Base-by-base conservation (phyloP, 2,329 filamentous ascomycete genomes). In the Fusarium udum region DNA sequence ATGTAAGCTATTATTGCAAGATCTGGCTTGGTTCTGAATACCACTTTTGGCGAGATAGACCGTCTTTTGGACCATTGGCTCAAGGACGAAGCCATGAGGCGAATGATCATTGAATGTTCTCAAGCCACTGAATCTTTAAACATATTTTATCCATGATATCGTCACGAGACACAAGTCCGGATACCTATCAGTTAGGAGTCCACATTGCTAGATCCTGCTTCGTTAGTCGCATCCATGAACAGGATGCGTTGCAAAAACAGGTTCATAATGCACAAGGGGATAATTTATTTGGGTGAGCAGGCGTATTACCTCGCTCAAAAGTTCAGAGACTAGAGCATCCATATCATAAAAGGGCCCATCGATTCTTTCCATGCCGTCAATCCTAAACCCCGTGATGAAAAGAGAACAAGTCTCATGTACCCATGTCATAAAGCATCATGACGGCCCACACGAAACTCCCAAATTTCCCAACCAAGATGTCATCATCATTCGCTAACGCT, bases 401-500 rank as follows among this genome's bases (percentile, higher is more conserved):
- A 69, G 66, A 62, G 52, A 72, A 74, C 62, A 68, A 72, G 71
- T 67, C 62, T 70, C 73, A 77, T 77, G 71, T 69, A 69, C 72
- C 73, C 70, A 69, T 77, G 66, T 70, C 74, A 76, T 77, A 74
- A 77, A 64, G 60, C 62, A 72, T 75, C 65, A 71, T 78, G 77
- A 76, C 65, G 61, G 69, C 75, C 73, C 65, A 74, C 69, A 72
- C 57, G 69, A 75, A 78, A 77, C 77, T 78, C 77, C 77, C 64
- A 52, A 53, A 68, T 71, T 68, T 74, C 69, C 71, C 67, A 71
- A 63, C 71, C 73, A 73, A 76, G 75, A 72, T 74, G 74, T 68
- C 70, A 75, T 69, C 70, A 75, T 69, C 72, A 78, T 73, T 75
- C 77, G 77, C 77, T 77, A 67, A 73, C 74, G 73, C 77, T 78